These are phyloP conservation scores for Debaryomyces robertsiae DNA, from an alignment of 1,139 yeast genomes.

Conservation along the genomic window DNA sequence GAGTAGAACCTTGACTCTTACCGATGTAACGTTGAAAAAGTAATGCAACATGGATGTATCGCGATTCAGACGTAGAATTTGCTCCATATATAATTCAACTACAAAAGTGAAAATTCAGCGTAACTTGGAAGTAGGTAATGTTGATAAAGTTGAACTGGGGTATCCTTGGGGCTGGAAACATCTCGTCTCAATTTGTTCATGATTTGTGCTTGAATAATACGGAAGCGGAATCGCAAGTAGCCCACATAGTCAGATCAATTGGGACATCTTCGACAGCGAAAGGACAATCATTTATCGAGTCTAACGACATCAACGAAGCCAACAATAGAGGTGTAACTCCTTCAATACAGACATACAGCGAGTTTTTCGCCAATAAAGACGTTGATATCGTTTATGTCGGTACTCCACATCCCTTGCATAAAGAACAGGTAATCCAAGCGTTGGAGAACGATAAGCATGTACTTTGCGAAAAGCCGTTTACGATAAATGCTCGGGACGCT, in stretches of 20 bases:
- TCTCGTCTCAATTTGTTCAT: conserved; percentile 40
- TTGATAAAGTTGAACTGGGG: conserved; percentile 37
- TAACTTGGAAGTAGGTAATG: conserved; percentile 14
- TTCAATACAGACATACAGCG: conserved; percentile 30
- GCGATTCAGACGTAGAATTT: neutral
- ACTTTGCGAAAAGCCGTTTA: conserved; percentile 63
- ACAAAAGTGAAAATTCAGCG: neutral
- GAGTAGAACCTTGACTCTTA: no score
- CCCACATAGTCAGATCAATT: conserved; percentile 33
- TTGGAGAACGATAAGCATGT: conserved; percentile 55
- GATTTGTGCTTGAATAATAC: conserved; percentile 37
- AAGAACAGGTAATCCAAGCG: conserved; percentile 51
- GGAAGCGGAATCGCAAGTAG: conserved; percentile 19
- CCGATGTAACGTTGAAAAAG: no score
- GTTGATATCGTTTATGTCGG: conserved; percentile 61
- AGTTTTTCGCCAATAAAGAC: conserved; percentile 43
- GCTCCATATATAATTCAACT: neutral
- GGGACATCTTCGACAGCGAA: conserved; percentile 33
- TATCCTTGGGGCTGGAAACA: conserved; percentile 50
- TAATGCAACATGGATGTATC: conserved; percentile 1
- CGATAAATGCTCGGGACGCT: conserved; percentile 53
- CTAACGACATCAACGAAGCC: conserved; percentile 15
- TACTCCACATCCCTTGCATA: conserved; percentile 60
- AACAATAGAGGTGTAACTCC: conserved; percentile 26
- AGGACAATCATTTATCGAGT: conserved; percentile 30